phyloP scores from a whole-genome alignment of 208 protist species.

The Trypanosomatidae sp. region DNA sequence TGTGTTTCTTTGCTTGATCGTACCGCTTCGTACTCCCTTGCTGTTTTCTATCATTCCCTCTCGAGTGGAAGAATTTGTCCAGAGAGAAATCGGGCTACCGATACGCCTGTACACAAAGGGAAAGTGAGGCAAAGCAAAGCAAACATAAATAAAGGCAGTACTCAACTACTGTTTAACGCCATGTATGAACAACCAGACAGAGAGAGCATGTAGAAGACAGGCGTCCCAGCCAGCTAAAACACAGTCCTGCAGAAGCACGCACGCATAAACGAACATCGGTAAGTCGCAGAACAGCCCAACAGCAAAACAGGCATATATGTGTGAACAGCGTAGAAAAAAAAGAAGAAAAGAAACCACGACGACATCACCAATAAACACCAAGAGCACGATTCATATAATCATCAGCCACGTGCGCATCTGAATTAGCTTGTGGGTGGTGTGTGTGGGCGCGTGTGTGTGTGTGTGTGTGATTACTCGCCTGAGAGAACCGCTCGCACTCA shows the following conservation, averaged over 20 bases:
- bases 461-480: background rate
- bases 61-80: background rate
- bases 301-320: background rate
- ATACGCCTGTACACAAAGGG: background rate
- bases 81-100: background rate
- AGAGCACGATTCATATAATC: background rate
- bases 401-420: background rate
- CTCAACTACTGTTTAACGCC: background rate
- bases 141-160: background rate
- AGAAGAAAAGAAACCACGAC: background rate
- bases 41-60: background rate
- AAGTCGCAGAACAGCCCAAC: background rate
- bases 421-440: background rate
- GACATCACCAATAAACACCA: background rate
- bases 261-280: background rate
- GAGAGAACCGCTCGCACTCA: background rate
- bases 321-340: background rate
- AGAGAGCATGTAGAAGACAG: background rate
- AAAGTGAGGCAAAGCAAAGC: background rate
- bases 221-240: background rate
- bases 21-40: background rate
- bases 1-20: background rate
- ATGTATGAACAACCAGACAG: background rate
- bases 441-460: background rate
- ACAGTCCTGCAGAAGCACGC: background rate